Evolutionary conservation across 768 basidiomycete genomes (phyloP).

Genomic region (Amanita brunnescens): DNA sequence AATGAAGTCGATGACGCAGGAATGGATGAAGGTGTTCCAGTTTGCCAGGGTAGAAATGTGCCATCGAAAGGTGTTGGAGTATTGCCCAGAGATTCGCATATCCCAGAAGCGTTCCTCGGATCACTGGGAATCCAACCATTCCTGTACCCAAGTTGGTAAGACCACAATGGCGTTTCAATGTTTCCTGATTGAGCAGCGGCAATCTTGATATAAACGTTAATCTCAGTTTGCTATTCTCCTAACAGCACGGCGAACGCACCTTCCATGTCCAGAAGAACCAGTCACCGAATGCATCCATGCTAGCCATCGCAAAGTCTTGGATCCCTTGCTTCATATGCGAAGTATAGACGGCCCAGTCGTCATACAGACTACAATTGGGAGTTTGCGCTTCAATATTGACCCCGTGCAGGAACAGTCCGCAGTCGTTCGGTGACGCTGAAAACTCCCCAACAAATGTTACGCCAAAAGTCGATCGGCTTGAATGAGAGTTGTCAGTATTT

Average conservation of each 20-base stretch:
- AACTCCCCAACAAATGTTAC: conserved; percentile 73
- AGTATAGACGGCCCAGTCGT: conserved; percentile 54
- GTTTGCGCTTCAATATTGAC: conserved; percentile 28
- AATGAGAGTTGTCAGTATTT: conserved; percentile 4
- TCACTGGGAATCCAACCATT: conserved; percentile 74
- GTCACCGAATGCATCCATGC: conserved; percentile 31
- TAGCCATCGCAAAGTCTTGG: conserved; percentile 49
- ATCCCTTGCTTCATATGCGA: conserved; percentile 25
- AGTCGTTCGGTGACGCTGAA: conserved; percentile 57
- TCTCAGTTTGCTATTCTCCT: neutral
- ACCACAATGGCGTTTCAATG: conserved; percentile 31
- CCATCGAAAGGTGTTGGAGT: conserved; percentile 23
- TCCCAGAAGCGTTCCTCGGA: conserved; percentile 53
- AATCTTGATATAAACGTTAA: conserved; percentile 15
- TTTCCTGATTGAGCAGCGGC: conserved; percentile 36
- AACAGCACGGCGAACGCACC: conserved; percentile 12
- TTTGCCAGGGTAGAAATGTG: conserved; percentile 43
- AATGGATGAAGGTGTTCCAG: conserved; percentile 49
- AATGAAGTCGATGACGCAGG: conserved; percentile 24
- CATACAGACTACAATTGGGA: conserved; percentile 25
- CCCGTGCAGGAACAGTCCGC: conserved; percentile 31
- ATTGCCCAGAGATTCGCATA: conserved; percentile 46
- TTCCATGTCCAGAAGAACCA: conserved; percentile 45
- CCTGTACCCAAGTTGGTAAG: conserved; percentile 39
- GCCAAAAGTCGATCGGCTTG: conserved; percentile 46